These are phyloP conservation scores for Ajuga chamaepitys DNA, from an alignment of 257 asterid genomes.

Conservation along the genomic window DNA sequence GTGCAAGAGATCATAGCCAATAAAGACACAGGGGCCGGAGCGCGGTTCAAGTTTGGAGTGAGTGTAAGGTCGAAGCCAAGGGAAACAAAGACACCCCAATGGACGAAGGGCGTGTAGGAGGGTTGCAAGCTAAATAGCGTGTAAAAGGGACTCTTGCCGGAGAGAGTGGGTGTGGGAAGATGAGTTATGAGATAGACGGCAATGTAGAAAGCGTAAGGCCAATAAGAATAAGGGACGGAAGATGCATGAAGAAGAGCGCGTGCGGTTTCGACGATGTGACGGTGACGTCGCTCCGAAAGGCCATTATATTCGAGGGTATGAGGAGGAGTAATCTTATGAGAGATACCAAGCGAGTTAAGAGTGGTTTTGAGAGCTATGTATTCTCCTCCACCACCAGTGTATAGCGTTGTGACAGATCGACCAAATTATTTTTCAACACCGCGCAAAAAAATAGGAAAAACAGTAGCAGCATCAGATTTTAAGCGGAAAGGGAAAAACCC, in stretches of 20 bases:
- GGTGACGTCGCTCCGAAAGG: neutral
- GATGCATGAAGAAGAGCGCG: neutral
- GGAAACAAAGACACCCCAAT: neutral
- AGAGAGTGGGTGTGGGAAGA: neutral
- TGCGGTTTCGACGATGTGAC: neutral
- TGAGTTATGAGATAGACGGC: neutral
- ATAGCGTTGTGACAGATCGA: too few relatives aligned
- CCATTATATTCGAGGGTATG: neutral
- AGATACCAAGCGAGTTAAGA: neutral
- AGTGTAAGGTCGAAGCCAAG: neutral
- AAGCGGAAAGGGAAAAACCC: too few relatives aligned
- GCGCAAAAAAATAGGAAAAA: too few relatives aligned
- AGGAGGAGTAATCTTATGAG: neutral
- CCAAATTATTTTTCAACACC: too few relatives aligned
- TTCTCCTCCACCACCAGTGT: neutral
- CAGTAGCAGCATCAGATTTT: too few relatives aligned
- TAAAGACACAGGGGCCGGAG: neutral
- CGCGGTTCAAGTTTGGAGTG: neutral
- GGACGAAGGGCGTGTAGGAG: neutral
- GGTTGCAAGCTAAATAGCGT: neutral
- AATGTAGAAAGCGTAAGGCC: neutral
- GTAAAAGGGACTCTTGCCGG: neutral
- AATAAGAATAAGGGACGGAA: too few relatives aligned
- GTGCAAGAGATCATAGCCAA: too few relatives aligned
- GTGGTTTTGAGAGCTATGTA: neutral